Evolutionary conservation across 345 rosid genomes (phyloP).

Genomic region (Boechera retrofracta): DNA sequence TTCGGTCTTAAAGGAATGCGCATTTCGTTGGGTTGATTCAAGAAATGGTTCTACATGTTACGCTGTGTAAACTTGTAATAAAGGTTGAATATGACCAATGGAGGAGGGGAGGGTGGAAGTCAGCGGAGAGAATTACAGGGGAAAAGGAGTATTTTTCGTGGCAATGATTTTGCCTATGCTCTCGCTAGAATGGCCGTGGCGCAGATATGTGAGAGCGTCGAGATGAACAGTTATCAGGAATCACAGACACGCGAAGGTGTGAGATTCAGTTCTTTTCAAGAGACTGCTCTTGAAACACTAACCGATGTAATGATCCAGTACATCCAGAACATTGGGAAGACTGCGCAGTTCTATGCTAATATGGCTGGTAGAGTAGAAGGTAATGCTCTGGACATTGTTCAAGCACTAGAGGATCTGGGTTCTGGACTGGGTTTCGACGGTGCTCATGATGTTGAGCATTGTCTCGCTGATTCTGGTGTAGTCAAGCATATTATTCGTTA

Average conservation of each 20-base stretch:
- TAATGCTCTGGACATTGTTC: conserved; percentile 71
- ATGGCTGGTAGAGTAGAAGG: conserved; percentile 70
- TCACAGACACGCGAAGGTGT: conserved; percentile 66
- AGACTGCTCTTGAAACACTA: conserved; percentile 70
- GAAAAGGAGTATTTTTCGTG: conserved; percentile 44
- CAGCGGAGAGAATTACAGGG: conserved; percentile 49
- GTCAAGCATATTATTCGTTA: conserved; percentile 71
- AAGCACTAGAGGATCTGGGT: conserved; percentile 75
- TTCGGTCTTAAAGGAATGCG: conserved; percentile 35
- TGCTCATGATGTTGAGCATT: conserved; percentile 68
- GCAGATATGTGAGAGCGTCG: conserved; percentile 42
- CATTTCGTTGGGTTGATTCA: conserved; percentile 36
- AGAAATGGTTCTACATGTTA: conserved; percentile 48
- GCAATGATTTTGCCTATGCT: conserved; percentile 60
- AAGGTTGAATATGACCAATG: conserved; percentile 91
- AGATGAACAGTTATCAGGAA: conserved; percentile 36
- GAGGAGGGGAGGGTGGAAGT: conserved; percentile 78
- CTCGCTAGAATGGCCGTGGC: conserved; percentile 75
- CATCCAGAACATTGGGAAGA: conserved; percentile 62
- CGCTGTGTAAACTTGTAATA: conserved; percentile 62
- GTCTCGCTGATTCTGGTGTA: conserved; percentile 67
- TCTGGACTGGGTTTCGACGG: conserved; percentile 63
- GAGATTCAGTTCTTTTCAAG: conserved; percentile 81
- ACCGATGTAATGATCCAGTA: conserved; percentile 65
- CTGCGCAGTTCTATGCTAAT: conserved; percentile 63